Base-by-base conservation (phyloP, 2,329 filamentous ascomycete genomes). In the Boeremia lycopersici region DNA sequence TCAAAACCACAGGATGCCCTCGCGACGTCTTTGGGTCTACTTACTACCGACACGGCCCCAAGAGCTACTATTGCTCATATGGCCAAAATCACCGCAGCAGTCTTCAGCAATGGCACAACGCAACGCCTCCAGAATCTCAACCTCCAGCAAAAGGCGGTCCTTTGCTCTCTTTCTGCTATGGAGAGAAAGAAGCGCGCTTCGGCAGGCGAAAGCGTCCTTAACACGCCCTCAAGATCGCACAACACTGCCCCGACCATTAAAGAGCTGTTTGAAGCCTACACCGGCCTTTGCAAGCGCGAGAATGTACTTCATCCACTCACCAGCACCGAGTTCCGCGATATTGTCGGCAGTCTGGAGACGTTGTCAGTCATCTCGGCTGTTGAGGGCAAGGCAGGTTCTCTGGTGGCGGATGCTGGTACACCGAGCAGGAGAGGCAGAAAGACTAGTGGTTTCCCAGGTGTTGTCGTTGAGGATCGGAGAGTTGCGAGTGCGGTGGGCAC, bases 111-210 rank as follows among this genome's bases (percentile, higher is more conserved):
- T 65, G 93, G 93, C 31, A 89, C 92, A 1, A 85, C 83, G 11
- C 91, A 97, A 65, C 86, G 95, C 53, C 85, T 99, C 12, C 89
- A 90, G 74, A 87, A 88, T 4, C 84, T 99, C 52, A 99, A 98
- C 72, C 82, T 99, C 2, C 96, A 99, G 72, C 95, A 99, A 75
- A 98, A 96, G 74, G 95, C 93, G 4, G 92, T 93, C 0, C 82
- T 99, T 9, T 99, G 95, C 77, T 86, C 93, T 0, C 81, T 99
- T 12, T 83, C 93, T 34, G 91, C 91, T 2, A 85, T 95, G n/a
- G 93, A 97, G 73, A 90, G 89, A 65, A 86, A 86, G 59, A 88
- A 85, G 62, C 81, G 85, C 43, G 78, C 71, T n/a, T 67, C 70
- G 1, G 69, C 65, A 7, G 63, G 62, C 29, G 67, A 74, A 12